Evolutionary conservation across 306 rosid species (phyloP).

Genomic region (Glycine soja): DNA sequence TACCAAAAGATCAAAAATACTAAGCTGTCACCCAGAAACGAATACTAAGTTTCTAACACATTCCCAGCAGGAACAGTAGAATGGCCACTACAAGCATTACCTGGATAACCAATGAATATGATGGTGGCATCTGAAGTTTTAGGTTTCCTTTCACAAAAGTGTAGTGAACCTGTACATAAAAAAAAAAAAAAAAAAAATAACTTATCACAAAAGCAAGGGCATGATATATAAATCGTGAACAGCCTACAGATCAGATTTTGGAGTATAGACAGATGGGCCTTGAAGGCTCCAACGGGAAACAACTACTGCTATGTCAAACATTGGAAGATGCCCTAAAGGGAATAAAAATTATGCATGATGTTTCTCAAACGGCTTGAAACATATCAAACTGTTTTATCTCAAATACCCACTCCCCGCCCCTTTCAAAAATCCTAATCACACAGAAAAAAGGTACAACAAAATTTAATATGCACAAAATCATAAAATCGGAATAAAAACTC

Average conservation of each 20-base stretch:
- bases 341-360: conserved; percentile 7
- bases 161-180: conserved; percentile 68
- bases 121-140: conserved; percentile 81
- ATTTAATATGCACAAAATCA: conserved; percentile 5
- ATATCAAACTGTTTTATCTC: not conserved
- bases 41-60: not conserved
- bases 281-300: conserved; percentile 18
- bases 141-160: conserved; percentile 79
- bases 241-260: conserved; percentile 4
- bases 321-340: not conserved
- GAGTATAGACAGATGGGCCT: not conserved
- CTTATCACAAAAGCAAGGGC: conserved; percentile 9
- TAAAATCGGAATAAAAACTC: conserved; percentile 1
- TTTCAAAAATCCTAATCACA: not conserved
- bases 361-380: conserved; percentile 25
- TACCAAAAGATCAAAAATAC: conserved; percentile 5
- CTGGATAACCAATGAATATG: conserved; percentile 86
- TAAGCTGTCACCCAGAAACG: not conserved
- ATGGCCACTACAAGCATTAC: conserved; percentile 51
- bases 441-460: not conserved
- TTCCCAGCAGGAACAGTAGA: conserved; percentile 10
- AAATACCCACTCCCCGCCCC: not conserved
- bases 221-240: conserved; percentile 13
- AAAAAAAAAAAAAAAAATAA: conserved; percentile 2
- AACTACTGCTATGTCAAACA: not conserved